Evolutionary conservation across 176 grass and related monocot genomes (phyloP).

Genomic region (Oryza glumipatula): DNA sequence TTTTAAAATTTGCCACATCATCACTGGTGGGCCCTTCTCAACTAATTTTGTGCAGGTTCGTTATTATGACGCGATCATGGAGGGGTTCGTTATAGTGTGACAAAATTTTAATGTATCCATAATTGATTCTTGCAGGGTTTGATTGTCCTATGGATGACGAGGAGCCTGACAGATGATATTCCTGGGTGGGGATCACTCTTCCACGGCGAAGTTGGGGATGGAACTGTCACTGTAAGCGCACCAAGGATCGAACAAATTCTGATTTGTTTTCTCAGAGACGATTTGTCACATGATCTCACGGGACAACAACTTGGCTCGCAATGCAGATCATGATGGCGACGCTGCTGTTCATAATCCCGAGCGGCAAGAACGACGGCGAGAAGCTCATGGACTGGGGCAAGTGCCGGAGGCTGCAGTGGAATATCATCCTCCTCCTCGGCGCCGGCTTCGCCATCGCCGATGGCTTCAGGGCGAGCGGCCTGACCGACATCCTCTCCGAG

Average conservation of each 20-base stretch:
- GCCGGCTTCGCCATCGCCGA: slow-evolving; percentile 88
- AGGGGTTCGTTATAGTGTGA: background rate
- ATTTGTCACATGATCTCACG: background rate
- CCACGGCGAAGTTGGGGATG: slow-evolving; percentile 73
- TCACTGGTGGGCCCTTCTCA: too few species aligned
- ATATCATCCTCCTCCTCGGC: slow-evolving; percentile 82
- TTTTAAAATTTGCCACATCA: too few species aligned
- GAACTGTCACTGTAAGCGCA: slow-evolving; percentile 80
- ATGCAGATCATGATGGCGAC: slow-evolving; percentile 88
- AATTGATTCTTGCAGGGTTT: slow-evolving; percentile 63
- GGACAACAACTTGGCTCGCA: background rate
- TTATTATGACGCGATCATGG: too few species aligned
- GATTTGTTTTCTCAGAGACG: background rate
- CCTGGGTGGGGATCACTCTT: slow-evolving; percentile 89
- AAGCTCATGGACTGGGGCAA: slow-evolving; percentile 97
- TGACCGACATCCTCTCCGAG: slow-evolving; percentile 53
- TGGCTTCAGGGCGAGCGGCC: slow-evolving; percentile 71
- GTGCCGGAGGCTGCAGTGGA: slow-evolving; percentile 88
- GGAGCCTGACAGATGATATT: slow-evolving; percentile 72
- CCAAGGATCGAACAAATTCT: background rate
- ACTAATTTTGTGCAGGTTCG: too few species aligned
- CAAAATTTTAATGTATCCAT: slow-evolving; percentile 17
- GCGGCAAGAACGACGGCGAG: slow-evolving; percentile 61
- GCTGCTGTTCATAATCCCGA: slow-evolving; percentile 88
- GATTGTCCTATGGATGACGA: slow-evolving; percentile 90